phyloP scores from a whole-genome alignment of 2,329 filamentous ascomycete species.

The Fusarium equiseti region DNA sequence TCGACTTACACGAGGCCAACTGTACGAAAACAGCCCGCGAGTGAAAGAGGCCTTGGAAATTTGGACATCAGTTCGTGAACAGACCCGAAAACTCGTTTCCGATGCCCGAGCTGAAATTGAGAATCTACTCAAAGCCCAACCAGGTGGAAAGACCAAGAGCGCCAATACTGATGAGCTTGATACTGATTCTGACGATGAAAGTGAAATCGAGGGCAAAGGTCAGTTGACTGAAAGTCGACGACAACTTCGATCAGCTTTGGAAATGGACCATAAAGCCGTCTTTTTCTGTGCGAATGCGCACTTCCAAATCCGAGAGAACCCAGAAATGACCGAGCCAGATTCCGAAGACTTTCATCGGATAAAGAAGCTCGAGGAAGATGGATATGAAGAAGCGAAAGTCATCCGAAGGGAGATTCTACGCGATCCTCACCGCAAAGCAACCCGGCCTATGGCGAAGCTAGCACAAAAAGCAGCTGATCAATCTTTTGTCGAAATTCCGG shows the following conservation, averaged over 20 bases:
- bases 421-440: conserved; percentile 57
- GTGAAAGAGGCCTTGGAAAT: conserved; percentile 76
- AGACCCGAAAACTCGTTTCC: conserved; percentile 65
- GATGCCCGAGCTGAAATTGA: conserved; percentile 74
- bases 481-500: conserved; percentile 72
- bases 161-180: conserved; percentile 20
- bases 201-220: conserved; percentile 51
- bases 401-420: conserved; percentile 84
- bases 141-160: conserved; percentile 5
- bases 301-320: conserved; percentile 83
- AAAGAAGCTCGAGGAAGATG: conserved; percentile 76
- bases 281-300: conserved; percentile 89
- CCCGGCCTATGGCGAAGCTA: conserved; percentile 71
- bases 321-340: conserved; percentile 71
- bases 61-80: conserved; percentile 71
- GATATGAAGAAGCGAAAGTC: conserved; percentile 82
- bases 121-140: conserved; percentile 56
- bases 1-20: conserved; percentile 78
- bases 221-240: conserved; percentile 71
- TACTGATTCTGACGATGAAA: conserved; percentile 51
- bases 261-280: conserved; percentile 82
- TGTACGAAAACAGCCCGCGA: conserved; percentile 79
- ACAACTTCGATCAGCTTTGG: conserved; percentile 77
- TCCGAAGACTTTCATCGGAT: conserved; percentile 75
- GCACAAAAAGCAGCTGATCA: conserved; percentile 63